Evolutionary conservation across 2,329 filamentous ascomycete genomes (phyloP), one percentile per base, ranked within the genome.

Genomic region (Pseudogymnoascus pannorum): DNA sequence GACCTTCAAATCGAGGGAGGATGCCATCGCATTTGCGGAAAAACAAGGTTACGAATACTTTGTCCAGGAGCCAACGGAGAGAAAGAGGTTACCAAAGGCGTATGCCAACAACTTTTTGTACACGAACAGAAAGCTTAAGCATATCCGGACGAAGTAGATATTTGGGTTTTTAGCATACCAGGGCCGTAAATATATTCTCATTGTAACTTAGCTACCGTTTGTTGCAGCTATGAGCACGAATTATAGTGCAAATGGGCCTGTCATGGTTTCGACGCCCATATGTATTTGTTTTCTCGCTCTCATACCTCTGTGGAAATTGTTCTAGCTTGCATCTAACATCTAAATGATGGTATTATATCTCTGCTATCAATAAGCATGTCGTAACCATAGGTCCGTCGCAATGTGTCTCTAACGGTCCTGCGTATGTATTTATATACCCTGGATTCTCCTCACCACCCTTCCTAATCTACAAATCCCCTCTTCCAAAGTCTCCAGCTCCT

Each of bases 1-100:
- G 70, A 87, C 87, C 75, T 99, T 99, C 83, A 89, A 89, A 76
- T 83, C 81, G 70, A 97, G 96, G 81, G 92, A 97, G 74, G 93
- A 96, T 69, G 94, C 94, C 66, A 93, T 99, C 71, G 79, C 82
- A 63, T 99, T 99, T 72, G 94, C 95, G 22, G 89, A 97, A 79
- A 99, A 97, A 83, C 94, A 99, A 76, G 94, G 95, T 35, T 99
- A 99, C 74, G 93, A 99, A 74, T 99, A 96, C 77, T 97, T 94
- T 74, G 92, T 99, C 22, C 94, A 97, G 80, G 94, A 97, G 78
- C 93, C 94, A 35, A 95, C 97, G 72, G 85, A 86, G 76, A 86
- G 94, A 72, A 89, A 87, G 72, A 87, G 97, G 70, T 79, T 86
- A 14, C 90, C 92, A 64, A 99, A 99, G 85, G 89, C 91, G 9